phyloP scores from a whole-genome alignment of 2,329 filamentous ascomycete species.

The Cladosporium sp. region DNA sequence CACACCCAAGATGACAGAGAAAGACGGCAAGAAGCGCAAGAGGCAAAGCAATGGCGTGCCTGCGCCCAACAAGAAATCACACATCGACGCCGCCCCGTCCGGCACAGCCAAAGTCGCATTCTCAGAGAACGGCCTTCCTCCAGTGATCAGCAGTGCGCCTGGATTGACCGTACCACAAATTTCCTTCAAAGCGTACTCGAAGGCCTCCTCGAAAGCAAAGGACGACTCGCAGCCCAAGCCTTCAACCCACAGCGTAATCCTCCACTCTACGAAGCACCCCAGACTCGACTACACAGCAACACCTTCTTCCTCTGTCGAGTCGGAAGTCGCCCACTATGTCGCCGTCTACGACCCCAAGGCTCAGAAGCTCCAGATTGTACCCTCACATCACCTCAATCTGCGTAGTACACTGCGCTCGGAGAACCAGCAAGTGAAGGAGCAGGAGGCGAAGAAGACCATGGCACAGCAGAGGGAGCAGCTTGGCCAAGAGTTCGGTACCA shows the following conservation, averaged over 20 bases:
- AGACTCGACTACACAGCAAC: conserved; percentile 56
- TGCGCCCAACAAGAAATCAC: conserved; percentile 38
- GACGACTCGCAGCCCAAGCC: conserved; percentile 7
- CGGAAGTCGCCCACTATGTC: conserved; percentile 57
- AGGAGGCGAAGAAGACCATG: conserved; percentile 35
- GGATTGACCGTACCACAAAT: conserved; percentile 37
- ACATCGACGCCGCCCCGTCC: conserved; percentile 16
- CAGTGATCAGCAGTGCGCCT: conserved; percentile 34
- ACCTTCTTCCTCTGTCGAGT: conserved; percentile 29
- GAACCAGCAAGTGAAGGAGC: conserved; percentile 35
- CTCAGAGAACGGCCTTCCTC: conserved; percentile 20
- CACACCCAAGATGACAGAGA: conserved; percentile 25
- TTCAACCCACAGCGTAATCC: conserved; percentile 46
- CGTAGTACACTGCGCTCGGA: conserved; percentile 47
- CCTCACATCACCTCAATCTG: conserved; percentile 53
- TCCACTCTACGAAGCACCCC: conserved; percentile 58
- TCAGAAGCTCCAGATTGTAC: conserved; percentile 50
- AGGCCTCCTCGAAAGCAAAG: conserved; percentile 23
- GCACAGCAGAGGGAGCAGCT: conserved; percentile 64
- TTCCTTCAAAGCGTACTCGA: conserved; percentile 49
- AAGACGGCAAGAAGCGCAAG: conserved; percentile 50
- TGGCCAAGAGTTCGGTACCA: conserved; percentile 76
- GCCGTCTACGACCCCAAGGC: conserved; percentile 55
- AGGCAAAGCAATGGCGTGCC: conserved; percentile 41
- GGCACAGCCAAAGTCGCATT: conserved; percentile 27